Evolutionary conservation across 108 stramenopile species (phyloP), one percentile per base, ranked within the genome.

Genomic region (Schizochytrium sp.): DNA sequence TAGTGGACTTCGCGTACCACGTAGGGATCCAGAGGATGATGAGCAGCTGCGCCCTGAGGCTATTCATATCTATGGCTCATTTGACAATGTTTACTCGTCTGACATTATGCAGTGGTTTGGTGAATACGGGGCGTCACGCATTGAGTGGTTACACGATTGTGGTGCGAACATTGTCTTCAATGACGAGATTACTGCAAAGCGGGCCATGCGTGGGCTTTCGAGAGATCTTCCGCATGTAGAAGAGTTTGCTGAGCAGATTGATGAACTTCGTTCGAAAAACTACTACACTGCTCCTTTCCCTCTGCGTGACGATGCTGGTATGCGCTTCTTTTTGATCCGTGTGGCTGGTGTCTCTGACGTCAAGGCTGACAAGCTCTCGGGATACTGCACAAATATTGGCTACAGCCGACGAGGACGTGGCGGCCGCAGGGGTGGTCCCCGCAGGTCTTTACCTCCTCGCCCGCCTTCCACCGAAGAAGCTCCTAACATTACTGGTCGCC

Each of bases 101-200:
- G 76, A 83, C 76, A 55, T 83, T 50, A 83, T 55, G 47, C 50
- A 83, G 15, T 83, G 76, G 76, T 83, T 83, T 3, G 76, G 53
- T 55, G 76, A 83, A 10, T 83, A 83, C 76, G 76, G 76, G 10
- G 76, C 76, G 15, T 17, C 76, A n/a, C 76, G 53, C 76, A 55
- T 83, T 40, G 76, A 83, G 28, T 83, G 76, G 76, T 40, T 83
- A 0, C 76, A 83, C 47, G 76, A 83, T 53, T 83, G 76, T 40
- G 76, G 76, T 8, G 76, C 76, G 17, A 83, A 83, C 53, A 83
- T 83, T 42, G 76, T 83, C 28, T 83, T 83, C 1, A 83, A 55
- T 42, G 76, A 83, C 55, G 50, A 49, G 28, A 2, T 38, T 38
- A 83, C 76, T 10, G 76, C 53, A 5, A 83, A 83, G 47, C 76